These are phyloP conservation scores for Nicotiana benthamiana DNA, from an alignment of 257 asterid species.

Conservation along the genomic window DNA sequence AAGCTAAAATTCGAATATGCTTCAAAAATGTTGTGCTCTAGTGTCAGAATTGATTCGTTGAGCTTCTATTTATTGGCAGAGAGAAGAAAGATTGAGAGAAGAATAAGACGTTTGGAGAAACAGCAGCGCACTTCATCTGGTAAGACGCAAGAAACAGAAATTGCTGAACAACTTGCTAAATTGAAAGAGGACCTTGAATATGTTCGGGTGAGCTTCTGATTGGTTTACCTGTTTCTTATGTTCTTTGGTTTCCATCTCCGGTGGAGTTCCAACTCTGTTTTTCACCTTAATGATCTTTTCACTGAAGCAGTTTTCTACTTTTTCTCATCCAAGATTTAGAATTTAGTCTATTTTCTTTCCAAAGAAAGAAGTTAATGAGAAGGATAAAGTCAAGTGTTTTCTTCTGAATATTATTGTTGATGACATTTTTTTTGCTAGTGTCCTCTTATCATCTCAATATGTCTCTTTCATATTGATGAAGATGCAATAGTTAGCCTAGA, in stretches of 20 bases:
- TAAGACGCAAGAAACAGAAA: conserved; percentile 57
- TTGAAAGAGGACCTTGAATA: conserved; percentile 92
- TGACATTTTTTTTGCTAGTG: neutral
- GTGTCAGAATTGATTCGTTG: neutral
- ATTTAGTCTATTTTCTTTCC: neutral
- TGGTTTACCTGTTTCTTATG: neutral
- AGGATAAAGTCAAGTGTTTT: neutral
- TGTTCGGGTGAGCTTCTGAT: conserved; percentile 54
- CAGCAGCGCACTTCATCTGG: conserved; percentile 68
- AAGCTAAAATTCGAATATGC: neutral
- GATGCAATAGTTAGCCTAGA: neutral
- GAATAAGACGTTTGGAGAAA: conserved; percentile 70
- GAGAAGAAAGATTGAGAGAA: conserved; percentile 89
- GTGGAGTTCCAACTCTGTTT: neutral
- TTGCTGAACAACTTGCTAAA: conserved; percentile 60
- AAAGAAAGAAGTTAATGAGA: neutral
- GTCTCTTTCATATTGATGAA: neutral
- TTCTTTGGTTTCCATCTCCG: neutral
- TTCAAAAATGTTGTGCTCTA: neutral
- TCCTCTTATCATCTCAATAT: neutral
- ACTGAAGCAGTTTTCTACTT: neutral
- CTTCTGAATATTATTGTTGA: neutral
- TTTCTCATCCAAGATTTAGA: neutral
- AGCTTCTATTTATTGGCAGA: conserved; percentile 30
- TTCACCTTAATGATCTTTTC: neutral